phyloP scores from a whole-genome alignment of 192 early-diverging fungal species.

The Coemansia sp. region DNA sequence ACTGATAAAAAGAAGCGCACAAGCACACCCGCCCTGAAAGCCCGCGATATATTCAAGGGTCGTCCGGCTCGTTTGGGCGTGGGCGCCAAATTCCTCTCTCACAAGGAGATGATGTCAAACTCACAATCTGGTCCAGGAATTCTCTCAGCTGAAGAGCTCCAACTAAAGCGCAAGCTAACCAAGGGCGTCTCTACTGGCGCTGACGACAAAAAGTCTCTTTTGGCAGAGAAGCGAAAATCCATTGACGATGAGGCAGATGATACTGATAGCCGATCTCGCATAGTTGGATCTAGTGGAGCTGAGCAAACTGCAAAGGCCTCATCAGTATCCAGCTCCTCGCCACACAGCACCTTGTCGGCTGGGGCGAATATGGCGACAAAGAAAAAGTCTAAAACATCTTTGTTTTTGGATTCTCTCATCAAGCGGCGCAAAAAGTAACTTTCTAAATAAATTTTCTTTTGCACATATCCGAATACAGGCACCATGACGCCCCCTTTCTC shows the following conservation, averaged over 20 bases:
- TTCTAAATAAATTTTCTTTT: background rate
- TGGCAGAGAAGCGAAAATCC: background rate
- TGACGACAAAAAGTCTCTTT: background rate
- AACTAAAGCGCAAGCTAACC: slow-evolving; percentile 41
- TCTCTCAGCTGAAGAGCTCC: slow-evolving; percentile 31
- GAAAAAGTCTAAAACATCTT: slow-evolving; percentile 29
- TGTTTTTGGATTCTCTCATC: slow-evolving; percentile 35
- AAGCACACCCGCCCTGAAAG: slow-evolving; percentile 14
- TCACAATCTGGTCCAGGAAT: slow-evolving; percentile 1
- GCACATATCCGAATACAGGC: background rate
- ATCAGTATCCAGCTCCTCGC: background rate
- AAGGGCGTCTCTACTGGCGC: background rate
- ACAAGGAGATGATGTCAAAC: slow-evolving; percentile 40
- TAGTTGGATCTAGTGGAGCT: slow-evolving; percentile 2
- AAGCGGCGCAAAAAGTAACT: slow-evolving; percentile 17
- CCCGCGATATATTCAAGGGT: slow-evolving; percentile 44
- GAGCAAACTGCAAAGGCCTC: background rate
- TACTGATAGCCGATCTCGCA: slow-evolving; percentile 18
- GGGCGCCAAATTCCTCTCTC: slow-evolving; percentile 51
- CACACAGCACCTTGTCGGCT: background rate
- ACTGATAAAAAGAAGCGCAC: background rate
- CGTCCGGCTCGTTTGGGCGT: slow-evolving; percentile 46
- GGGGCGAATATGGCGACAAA: slow-evolving; percentile 8
- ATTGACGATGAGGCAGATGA: slow-evolving; percentile 14
- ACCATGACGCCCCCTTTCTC: background rate